A percentile compares a stretch with the other conserved stretches of the same genome.
phyloP scores from a whole-genome alignment of 192 early-diverging fungal species.

The Chytriomyces hyalinus region DNA sequence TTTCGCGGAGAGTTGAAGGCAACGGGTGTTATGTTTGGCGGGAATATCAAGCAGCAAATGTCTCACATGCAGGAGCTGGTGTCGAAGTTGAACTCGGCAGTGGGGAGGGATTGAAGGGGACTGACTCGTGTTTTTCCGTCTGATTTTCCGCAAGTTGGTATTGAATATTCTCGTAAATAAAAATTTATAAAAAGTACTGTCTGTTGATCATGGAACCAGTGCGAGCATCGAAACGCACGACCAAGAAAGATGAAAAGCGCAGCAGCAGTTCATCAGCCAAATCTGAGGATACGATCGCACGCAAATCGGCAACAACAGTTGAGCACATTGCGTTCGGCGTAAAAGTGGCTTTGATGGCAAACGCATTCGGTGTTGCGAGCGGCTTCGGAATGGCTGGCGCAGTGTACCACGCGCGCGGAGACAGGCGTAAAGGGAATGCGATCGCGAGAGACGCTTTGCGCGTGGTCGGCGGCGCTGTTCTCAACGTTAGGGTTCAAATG shows the following conservation, averaged over 20 bases:
- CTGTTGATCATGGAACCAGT: not conserved
- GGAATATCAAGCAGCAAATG: not conserved
- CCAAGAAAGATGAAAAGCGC: too few relatives aligned
- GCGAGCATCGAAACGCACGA: not conserved
- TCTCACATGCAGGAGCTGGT: conserved; percentile 11
- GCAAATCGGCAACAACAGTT: not conserved
- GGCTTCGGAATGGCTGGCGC: not conserved
- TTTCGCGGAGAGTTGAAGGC: conserved; percentile 25
- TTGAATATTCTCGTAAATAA: too few relatives aligned
- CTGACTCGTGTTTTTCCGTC: too few relatives aligned
- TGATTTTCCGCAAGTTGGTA: too few relatives aligned
- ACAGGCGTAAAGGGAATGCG: not conserved
- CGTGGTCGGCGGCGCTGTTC: not conserved
- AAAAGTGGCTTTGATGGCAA: not conserved
- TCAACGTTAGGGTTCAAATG: not conserved
- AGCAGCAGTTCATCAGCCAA: too few relatives aligned
- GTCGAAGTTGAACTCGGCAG: not conserved
- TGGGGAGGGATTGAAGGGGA: not conserved
- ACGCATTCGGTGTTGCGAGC: conserved; percentile 2
- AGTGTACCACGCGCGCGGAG: not conserved
- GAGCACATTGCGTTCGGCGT: not conserved
- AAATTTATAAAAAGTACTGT: not conserved
- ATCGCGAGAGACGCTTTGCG: conserved; percentile 1
- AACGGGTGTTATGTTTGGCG: not conserved
- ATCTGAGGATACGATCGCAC: too few relatives aligned